Percentiles rank a stretch among this genome's conserved stretches.
Conservation (phyloP, 2,329 filamentous ascomycete genomes). For the Alternaria alternata region DNA sequence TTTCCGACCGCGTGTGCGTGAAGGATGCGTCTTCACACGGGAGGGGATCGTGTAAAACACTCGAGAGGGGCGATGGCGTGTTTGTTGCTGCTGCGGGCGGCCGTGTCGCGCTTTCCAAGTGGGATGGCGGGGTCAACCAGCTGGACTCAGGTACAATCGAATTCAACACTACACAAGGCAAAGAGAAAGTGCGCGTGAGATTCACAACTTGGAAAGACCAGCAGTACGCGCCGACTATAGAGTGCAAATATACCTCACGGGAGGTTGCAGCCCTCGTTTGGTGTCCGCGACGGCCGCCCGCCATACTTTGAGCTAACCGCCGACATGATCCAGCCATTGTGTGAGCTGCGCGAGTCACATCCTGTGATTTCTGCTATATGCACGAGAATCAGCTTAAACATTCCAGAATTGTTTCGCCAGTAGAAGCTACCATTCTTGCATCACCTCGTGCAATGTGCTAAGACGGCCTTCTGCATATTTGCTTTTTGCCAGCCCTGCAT, state of each 20-base stretch:
- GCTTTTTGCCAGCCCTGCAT: slow-evolving; percentile 7
- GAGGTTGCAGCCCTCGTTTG: slow-evolving; percentile 17
- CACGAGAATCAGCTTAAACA: slow-evolving; percentile 20
- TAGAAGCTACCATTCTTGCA: neutral
- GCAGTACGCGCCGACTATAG: slow-evolving; percentile 5
- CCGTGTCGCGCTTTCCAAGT: slow-evolving; percentile 7
- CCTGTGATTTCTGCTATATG: slow-evolving; percentile 38
- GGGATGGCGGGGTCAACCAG: slow-evolving; percentile 19
- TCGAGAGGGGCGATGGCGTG: slow-evolving; percentile 14
- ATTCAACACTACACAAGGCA: neutral
- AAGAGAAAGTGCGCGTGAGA: neutral
- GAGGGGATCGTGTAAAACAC: neutral
- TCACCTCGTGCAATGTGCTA: neutral
- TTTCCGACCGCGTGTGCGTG: neutral
- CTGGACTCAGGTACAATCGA: slow-evolving; percentile 6
- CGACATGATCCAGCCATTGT: slow-evolving; percentile 33
- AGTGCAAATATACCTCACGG: slow-evolving; percentile 20
- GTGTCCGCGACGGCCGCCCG: slow-evolving; percentile 19
- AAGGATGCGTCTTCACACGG: neutral
- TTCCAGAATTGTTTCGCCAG: slow-evolving; percentile 21
- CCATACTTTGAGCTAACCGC: slow-evolving; percentile 34
- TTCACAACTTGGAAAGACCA: neutral
- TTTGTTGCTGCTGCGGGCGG: slow-evolving; percentile 6
- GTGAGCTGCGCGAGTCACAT: slow-evolving; percentile 32
- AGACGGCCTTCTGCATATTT: neutral